Percentiles rank a stretch among this genome's conserved stretches.
Conservation (phyloP, 1,139 yeast genomes). For the Diutina catenulata region DNA sequence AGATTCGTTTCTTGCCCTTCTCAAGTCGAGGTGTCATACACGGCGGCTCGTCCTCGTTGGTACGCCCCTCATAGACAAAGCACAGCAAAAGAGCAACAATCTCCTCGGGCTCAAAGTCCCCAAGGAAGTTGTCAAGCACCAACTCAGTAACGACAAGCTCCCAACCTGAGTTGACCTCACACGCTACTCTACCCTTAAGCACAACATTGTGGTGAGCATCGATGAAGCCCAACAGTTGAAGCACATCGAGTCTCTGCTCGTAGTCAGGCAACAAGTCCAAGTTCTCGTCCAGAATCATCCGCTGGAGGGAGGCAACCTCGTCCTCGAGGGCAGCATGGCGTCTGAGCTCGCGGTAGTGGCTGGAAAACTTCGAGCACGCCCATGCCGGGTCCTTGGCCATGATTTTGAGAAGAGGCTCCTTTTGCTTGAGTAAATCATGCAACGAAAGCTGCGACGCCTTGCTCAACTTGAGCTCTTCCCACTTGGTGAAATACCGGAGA, state of each 20-base stretch:
- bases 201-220: slow-evolving; percentile 68
- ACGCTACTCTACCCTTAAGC: slow-evolving; percentile 15
- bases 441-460: slow-evolving; percentile 37
- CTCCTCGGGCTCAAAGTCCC: slow-evolving; percentile 91
- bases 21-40: slow-evolving; percentile 72
- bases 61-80: slow-evolving; percentile 84
- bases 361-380: slow-evolving; percentile 30
- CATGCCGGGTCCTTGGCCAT: slow-evolving; percentile 20
- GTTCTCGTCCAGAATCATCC: slow-evolving; percentile 72
- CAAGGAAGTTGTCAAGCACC: slow-evolving; percentile 80
- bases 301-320: slow-evolving; percentile 46
- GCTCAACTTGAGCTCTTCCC: slow-evolving; percentile 34
- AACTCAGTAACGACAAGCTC: slow-evolving; percentile 2
- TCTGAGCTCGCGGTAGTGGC: slow-evolving; percentile 36
- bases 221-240: slow-evolving; percentile 64
- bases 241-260: slow-evolving; percentile 73
- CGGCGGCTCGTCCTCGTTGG: slow-evolving; percentile 44
- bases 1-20: slow-evolving; percentile 59
- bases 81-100: slow-evolving; percentile 86
- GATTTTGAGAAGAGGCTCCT: slow-evolving; percentile 24
- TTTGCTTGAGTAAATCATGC: slow-evolving; percentile 39
- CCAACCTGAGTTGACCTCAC: slow-evolving; percentile 3
- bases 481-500: slow-evolving; percentile 29
- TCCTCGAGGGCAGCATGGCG: slow-evolving; percentile 33
- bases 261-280: slow-evolving; percentile 87